Evolutionary conservation across 768 basidiomycete genomes (phyloP).

Genomic region (Mycena leptocephala): DNA sequence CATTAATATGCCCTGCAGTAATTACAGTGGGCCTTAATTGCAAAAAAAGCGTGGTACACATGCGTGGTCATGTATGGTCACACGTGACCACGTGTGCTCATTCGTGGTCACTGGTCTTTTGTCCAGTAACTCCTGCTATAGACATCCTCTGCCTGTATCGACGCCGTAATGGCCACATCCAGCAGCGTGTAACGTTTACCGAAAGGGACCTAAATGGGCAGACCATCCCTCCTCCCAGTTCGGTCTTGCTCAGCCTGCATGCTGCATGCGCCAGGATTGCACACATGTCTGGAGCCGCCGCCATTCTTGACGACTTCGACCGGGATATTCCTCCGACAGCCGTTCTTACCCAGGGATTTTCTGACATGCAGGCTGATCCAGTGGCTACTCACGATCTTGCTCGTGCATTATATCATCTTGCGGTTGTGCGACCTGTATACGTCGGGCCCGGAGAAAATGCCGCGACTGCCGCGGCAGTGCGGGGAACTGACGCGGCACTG

Average conservation of each 20-base stretch:
- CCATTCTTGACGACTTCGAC: not conserved
- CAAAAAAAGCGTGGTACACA: no score
- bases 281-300: not conserved
- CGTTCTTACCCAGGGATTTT: not conserved
- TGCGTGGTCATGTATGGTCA: no score
- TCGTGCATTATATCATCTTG: not conserved
- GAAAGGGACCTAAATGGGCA: not conserved
- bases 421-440: no score
- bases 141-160: not conserved
- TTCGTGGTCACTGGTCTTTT: no score
- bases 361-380: not conserved
- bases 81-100: no score
- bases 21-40: no score
- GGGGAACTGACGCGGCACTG: no score
- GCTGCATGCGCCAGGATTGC: slow-evolving; percentile 3
- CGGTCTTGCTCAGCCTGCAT: not conserved
- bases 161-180: not conserved
- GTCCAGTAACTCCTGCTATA: no score
- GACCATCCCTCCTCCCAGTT: not conserved
- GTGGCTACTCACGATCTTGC: no score
- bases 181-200: not conserved
- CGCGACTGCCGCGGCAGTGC: no score
- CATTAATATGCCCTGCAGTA: no score
- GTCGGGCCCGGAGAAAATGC: no score
- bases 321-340: not conserved